Percentiles rank a stretch among this genome's conserved stretches.
Evolutionary conservation across 176 grass and related monocot genomes (phyloP).

Genomic region (Areca catechu): DNA sequence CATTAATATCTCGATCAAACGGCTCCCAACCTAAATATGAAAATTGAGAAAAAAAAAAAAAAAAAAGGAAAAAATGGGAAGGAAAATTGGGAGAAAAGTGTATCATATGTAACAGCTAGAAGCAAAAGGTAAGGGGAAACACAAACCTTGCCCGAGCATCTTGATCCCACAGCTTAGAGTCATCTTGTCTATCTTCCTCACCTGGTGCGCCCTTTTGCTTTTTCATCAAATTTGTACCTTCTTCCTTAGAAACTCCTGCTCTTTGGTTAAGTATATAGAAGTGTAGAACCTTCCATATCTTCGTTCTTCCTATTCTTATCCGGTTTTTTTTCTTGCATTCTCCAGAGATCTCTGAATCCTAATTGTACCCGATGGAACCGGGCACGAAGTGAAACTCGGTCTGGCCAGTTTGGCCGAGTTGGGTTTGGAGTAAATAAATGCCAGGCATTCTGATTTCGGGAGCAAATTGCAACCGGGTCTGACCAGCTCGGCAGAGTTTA

Average conservation of each 20-base stretch:
- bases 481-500: too few relatives aligned
- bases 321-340: conserved; percentile 64
- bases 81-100: too few relatives aligned
- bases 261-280: conserved; percentile 34
- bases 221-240: conserved; percentile 82
- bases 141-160: conserved; percentile 73
- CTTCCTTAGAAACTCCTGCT: conserved; percentile 64
- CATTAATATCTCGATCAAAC: conserved; percentile 81
- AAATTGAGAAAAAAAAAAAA: background rate
- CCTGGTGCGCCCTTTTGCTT: conserved; percentile 54
- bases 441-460: too few relatives aligned
- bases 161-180: conserved; percentile 79
- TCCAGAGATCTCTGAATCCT: conserved; percentile 71
- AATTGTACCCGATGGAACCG: too few relatives aligned
- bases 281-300: conserved; percentile 26
- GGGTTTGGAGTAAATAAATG: too few relatives aligned
- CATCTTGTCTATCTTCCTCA: conserved; percentile 58
- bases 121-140: background rate
- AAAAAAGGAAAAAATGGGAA: background rate
- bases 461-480: too few relatives aligned
- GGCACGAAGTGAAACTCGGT: too few relatives aligned
- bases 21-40: conserved; percentile 73
- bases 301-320: conserved; percentile 40
- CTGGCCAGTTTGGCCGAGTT: too few relatives aligned
- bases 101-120: too few relatives aligned